Evolutionary conservation across 2,329 filamentous ascomycete genomes (phyloP), one percentile per base, ranked within the genome.

Genomic region (Epichloe gansuensis): DNA sequence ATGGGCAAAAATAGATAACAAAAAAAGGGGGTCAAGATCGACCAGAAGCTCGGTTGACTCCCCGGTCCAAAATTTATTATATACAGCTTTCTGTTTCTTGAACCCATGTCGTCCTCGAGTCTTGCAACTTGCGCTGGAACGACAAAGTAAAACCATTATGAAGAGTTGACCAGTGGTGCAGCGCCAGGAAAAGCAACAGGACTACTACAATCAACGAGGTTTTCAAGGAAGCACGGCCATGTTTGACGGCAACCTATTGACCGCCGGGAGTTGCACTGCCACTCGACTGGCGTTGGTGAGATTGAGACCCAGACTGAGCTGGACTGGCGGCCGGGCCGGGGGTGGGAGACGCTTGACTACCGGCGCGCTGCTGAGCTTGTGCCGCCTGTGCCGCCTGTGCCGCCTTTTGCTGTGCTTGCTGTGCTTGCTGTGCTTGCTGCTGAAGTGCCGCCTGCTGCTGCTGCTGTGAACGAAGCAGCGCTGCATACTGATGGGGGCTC

Each of bases 401-500:
- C 38, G 66, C 62, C 39, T 57, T 58, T 17, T 17, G 17, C 17
- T 17, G 17, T 17, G 17, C 17, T 21, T 21, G 17, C 17, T 21
- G 17, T 21, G 17, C 17, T 23, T 62, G 57, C 58, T 54, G 61
- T 55, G 59, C 66, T 34, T 60, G 65, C 50, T 54, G 60, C 55
- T 59, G 59, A 17, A 58, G 63, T 3, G 56, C 60, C 11, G 67
- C 66, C 54, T 68, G 73, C 31, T 71, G 69, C 55, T 78, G 75
- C 55, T 80, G 77, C 57, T 81, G 78, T 40, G 78, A 76, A 44
- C 78, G 67, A 8, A 81, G 70, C 36, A 81, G 66, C 52, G 78
- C 77, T 1, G 78, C 78, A 59, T 81, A 81, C 55, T 81, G 78
- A 41, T 81, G 77, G 31, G 78, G 78, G 52, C 74, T 77, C 1